Evolutionary conservation across 306 rosid genomes (phyloP).

Genomic region (Vachellia pachyceras): DNA sequence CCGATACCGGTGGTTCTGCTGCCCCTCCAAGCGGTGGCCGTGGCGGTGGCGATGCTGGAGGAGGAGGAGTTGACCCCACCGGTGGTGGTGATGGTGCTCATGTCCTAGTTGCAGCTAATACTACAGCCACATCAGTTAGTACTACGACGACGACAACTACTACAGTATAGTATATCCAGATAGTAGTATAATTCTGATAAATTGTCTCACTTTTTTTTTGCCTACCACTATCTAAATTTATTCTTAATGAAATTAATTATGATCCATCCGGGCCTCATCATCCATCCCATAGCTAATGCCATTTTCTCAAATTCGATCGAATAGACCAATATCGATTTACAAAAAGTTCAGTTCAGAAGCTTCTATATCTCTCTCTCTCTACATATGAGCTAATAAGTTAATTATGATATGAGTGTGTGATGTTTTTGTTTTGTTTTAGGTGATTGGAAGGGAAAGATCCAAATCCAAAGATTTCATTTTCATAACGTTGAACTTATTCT

Average conservation of each 20-base stretch:
- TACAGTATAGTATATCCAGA: conserved; percentile 49
- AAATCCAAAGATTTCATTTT: conserved; percentile 21
- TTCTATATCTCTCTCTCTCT: background rate
- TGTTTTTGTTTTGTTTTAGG: background rate
- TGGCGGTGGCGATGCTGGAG: background rate
- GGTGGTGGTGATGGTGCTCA: background rate
- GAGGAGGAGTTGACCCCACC: background rate
- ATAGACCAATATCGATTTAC: too few species aligned
- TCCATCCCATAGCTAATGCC: conserved; percentile 34
- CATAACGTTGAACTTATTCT: background rate
- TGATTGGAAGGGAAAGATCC: background rate
- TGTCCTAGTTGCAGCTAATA: conserved; percentile 25
- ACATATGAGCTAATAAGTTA: background rate
- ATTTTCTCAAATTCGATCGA: conserved; percentile 36
- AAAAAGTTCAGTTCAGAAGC: too few species aligned
- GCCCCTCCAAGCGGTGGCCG: background rate
- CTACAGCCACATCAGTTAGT: conserved; percentile 29
- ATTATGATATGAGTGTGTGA: background rate
- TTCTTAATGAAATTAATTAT: conserved; percentile 43
- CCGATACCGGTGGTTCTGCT: background rate
- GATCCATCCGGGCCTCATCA: conserved; percentile 39
- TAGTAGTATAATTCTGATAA: conserved; percentile 27
- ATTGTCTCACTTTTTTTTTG: background rate
- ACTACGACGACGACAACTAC: conserved; percentile 36
- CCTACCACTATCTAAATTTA: conserved; percentile 19